Conservation (phyloP, 1,139 yeast genomes). For the Hansenula anomala region DNA sequence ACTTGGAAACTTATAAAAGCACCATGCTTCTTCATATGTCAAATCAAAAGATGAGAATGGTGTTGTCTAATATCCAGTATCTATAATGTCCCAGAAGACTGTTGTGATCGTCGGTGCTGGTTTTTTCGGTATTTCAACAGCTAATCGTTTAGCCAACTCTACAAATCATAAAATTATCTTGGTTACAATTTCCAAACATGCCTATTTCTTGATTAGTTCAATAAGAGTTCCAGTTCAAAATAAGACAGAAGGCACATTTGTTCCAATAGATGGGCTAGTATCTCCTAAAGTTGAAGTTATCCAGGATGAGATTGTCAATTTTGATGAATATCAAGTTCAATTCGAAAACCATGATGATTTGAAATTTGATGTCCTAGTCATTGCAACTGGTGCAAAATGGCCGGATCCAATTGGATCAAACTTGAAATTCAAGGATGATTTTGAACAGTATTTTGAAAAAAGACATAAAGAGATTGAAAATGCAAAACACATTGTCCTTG, state of each 20-base stretch:
- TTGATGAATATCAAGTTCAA: constrained; percentile 12
- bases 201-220: constrained; percentile 7
- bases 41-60: too few species aligned
- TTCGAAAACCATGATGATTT: constrained; percentile 6
- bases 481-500: constrained; percentile 21
- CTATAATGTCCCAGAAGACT: constrained; percentile 1
- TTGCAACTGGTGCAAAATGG: constrained; percentile 26
- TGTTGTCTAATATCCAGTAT: too few species aligned
- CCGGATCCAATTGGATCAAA: constrained; percentile 19
- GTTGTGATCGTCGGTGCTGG: constrained; percentile 16
- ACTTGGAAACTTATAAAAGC: too few species aligned
- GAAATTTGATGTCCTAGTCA: constrained; percentile 15
- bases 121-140: constrained; percentile 11
- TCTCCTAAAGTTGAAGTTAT: constrained; percentile 14
- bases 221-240: constrained; percentile 14
- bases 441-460: constrained; percentile 7
- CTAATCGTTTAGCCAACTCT: constrained; percentile 8
- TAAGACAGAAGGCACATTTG: constrained; percentile 9
- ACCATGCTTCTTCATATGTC: too few species aligned
- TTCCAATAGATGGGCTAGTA: constrained; percentile 14
- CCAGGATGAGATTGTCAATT: constrained; percentile 12
- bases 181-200: constrained; percentile 8
- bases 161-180: constrained; percentile 7
- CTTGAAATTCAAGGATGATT: constrained; percentile 9
- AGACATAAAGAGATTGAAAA: constrained; percentile 9